Conservation (phyloP, 2,329 filamentous ascomycete genomes). For the Colletotrichum liaoningense region DNA sequence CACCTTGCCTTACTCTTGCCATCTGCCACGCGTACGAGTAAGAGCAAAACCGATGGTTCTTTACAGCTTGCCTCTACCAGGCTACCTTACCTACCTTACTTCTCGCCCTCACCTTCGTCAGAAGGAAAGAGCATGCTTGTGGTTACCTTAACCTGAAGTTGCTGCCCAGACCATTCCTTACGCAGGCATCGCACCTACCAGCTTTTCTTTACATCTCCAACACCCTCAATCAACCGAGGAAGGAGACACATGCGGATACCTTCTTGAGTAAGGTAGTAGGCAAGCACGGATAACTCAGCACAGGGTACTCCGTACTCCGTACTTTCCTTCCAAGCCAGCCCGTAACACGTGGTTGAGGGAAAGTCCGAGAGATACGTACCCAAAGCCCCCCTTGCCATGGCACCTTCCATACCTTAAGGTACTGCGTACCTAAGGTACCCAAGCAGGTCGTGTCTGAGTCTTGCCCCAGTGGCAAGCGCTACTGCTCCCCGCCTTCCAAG, state of each 20-base stretch:
- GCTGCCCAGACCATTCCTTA: not conserved
- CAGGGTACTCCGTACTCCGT: not conserved
- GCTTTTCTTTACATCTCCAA: not conserved
- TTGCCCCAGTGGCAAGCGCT: not conserved
- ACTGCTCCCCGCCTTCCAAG: not conserved
- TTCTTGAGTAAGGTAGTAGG: too few relatives aligned
- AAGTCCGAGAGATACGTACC: not conserved
- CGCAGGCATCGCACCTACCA: slow-evolving; percentile 24
- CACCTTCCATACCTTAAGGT: not conserved
- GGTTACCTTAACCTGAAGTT: not conserved
- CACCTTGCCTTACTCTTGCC: not conserved
- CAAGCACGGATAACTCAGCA: not conserved
- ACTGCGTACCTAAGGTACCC: too few relatives aligned
- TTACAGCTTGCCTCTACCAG: not conserved
- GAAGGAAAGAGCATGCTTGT: not conserved
- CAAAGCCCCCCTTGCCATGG: not conserved
- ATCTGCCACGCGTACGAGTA: slow-evolving; percentile 10
- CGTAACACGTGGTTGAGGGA: not conserved
- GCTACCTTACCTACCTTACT: not conserved
- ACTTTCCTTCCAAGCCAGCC: not conserved
- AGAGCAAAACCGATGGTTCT: not conserved
- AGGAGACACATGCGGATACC: not conserved
- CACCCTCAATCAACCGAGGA: not conserved
- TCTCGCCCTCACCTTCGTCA: not conserved
- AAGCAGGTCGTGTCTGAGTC: not conserved